Evolutionary conservation across 441 rosid genomes (phyloP).

Genomic region (Erodium chrysanthum): DNA sequence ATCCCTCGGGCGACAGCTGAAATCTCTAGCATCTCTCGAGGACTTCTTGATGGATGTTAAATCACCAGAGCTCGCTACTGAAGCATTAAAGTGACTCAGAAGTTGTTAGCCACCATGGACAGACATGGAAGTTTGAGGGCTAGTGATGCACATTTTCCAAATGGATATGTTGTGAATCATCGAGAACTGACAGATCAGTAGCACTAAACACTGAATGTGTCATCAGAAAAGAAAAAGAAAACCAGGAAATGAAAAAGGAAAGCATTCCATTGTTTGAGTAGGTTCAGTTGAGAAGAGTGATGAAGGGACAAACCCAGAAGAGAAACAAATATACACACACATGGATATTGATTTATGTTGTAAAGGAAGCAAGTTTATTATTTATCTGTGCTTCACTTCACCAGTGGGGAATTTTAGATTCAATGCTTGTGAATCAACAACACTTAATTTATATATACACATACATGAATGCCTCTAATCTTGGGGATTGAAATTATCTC

Average conservation of each 20-base stretch:
- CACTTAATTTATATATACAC: background rate
- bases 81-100: background rate
- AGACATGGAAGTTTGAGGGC: too few relatives aligned
- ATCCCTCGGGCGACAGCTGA: conserved; percentile 3
- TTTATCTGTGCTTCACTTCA: background rate
- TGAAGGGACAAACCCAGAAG: background rate
- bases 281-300: too few relatives aligned
- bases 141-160: too few relatives aligned
- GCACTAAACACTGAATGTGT: too few relatives aligned
- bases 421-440: background rate
- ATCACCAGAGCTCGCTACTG: background rate
- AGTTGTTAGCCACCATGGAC: too few relatives aligned
- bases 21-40: background rate
- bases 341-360: background rate
- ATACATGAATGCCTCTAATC: background rate
- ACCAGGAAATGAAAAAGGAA: too few relatives aligned
- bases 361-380: background rate
- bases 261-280: too few relatives aligned
- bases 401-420: background rate
- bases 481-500: background rate
- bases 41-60: conserved; percentile 6
- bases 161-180: too few relatives aligned
- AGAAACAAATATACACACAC: background rate
- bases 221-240: too few relatives aligned
- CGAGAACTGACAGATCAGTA: too few relatives aligned